A percentile compares a stretch with the other conserved stretches of the same genome.
Evolutionary conservation across 306 rosid species (phyloP).

Genomic region (Fragaria nilgerrensis): DNA sequence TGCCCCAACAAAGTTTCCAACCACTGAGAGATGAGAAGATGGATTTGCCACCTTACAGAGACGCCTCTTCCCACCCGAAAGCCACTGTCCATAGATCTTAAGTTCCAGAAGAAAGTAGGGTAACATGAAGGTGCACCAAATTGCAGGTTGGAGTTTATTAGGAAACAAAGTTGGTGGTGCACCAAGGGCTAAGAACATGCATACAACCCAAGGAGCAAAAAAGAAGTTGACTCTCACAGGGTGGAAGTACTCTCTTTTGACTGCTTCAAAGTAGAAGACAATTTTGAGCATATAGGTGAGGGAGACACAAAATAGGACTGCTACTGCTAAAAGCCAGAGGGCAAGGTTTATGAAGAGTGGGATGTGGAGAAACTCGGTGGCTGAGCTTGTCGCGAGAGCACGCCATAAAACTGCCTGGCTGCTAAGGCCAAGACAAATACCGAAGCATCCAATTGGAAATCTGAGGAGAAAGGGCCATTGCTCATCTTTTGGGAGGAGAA

Average conservation of each 20-base stretch:
- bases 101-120: slow-evolving; percentile 79
- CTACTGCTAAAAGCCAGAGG: slow-evolving; percentile 58
- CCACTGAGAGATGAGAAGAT: slow-evolving; percentile 74
- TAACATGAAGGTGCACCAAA: slow-evolving; percentile 65
- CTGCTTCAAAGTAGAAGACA: slow-evolving; percentile 85
- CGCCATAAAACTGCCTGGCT: slow-evolving; percentile 84
- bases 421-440: slow-evolving; percentile 84
- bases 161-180: slow-evolving; percentile 45
- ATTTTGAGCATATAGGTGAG: slow-evolving; percentile 65
- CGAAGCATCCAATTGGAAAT: slow-evolving; percentile 77
- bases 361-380: slow-evolving; percentile 57
- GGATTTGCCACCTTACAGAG: slow-evolving; percentile 79
- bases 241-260: slow-evolving; percentile 76
- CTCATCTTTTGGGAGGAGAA: slow-evolving; percentile 87
- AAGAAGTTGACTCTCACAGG: slow-evolving; percentile 80
- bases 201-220: slow-evolving; percentile 86
- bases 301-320: slow-evolving; percentile 47
- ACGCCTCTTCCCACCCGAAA: slow-evolving; percentile 81
- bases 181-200: slow-evolving; percentile 74
- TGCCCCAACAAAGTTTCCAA: slow-evolving; percentile 87
- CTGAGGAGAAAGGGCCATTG: slow-evolving; percentile 86
- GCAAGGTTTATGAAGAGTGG: slow-evolving; percentile 50
- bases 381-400: slow-evolving; percentile 73
- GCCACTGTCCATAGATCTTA: slow-evolving; percentile 86
- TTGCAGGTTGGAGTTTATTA: slow-evolving; percentile 55